These are phyloP conservation scores for Puccinia triticina DNA, from an alignment of 1,284 basidiomycete species.

Conservation along the genomic window DNA sequence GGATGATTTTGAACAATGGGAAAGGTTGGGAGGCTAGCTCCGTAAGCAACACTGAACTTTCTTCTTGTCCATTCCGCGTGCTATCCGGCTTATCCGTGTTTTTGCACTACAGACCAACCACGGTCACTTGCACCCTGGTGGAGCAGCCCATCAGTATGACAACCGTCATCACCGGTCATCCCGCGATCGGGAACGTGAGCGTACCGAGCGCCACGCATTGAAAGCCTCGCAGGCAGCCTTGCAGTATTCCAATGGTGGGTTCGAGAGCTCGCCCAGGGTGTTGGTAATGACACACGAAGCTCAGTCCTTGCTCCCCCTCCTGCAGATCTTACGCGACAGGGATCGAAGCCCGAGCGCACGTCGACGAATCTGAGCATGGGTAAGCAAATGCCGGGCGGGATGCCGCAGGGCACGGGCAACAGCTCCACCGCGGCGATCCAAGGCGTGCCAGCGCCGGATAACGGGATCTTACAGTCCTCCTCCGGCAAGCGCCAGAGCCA, in stretches of 20 bases:
- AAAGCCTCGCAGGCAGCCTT: constrained; percentile 59
- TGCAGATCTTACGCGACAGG: constrained; percentile 27
- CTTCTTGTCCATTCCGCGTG: constrained; percentile 58
- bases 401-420: not conserved
- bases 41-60: constrained; percentile 65
- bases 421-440: constrained; percentile 39
- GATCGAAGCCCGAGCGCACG: constrained; percentile 34
- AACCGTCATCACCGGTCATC: constrained; percentile 59
- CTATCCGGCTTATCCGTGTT: not conserved
- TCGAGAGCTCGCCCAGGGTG: not conserved
- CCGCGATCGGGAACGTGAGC: constrained; percentile 61
- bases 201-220: constrained; percentile 63
- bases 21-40: constrained; percentile 89
- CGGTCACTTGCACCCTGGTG: constrained; percentile 21
- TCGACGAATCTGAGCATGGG: constrained; percentile 40
- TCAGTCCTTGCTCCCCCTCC: constrained; percentile 7
- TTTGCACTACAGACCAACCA: constrained; percentile 12
- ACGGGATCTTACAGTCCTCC: constrained; percentile 9
- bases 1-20: constrained; percentile 84
- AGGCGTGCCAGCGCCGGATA: constrained; percentile 38
- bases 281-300: constrained; percentile 4
- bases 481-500: constrained; percentile 17
- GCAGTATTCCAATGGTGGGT: constrained; percentile 35
- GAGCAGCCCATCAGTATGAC: constrained; percentile 53
- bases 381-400: constrained; percentile 32